Percentiles rank a stretch among this genome's conserved stretches.
Conservation (phyloP, 2,329 filamentous ascomycete genomes). For the Clarireedia monteithiana region DNA sequence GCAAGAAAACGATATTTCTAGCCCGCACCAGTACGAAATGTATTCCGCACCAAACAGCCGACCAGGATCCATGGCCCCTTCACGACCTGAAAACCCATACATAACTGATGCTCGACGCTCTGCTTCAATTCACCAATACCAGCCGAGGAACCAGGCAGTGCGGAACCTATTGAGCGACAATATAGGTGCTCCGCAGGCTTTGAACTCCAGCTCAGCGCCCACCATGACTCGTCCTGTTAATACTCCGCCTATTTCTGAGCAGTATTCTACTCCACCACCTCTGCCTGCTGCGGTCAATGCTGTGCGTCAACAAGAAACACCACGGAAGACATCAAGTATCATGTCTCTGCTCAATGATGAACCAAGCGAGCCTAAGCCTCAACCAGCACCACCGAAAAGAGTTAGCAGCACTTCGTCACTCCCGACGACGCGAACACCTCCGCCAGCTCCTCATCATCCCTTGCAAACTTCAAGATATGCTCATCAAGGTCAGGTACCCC, state of each 20-base stretch:
- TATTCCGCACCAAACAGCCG: constrained; percentile 22
- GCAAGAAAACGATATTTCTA: constrained; percentile 28
- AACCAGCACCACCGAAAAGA: constrained; percentile 17
- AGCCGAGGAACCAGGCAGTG: constrained; percentile 18
- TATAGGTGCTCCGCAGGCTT: constrained; percentile 13
- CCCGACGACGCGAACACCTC: constrained; percentile 20
- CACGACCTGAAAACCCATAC: constrained; percentile 19
- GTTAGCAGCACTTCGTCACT: constrained; percentile 20
- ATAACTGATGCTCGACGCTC: constrained; percentile 17
- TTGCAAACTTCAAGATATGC: constrained; percentile 31
- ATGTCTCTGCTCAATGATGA: constrained; percentile 54
- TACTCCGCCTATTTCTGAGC: constrained; percentile 21
- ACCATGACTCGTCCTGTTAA: constrained; percentile 21
- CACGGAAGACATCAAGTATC: constrained; percentile 55
- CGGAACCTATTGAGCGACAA: constrained; percentile 23
- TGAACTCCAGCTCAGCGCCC: constrained; percentile 23
- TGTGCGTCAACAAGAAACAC: constrained; percentile 34
- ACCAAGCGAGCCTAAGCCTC: constrained; percentile 36
- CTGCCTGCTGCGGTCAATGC: constrained; percentile 33
- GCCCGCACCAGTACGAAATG: constrained; percentile 29
- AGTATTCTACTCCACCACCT: constrained; percentile 18
- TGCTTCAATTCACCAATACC: constrained; percentile 15
- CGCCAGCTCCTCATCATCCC: constrained; percentile 24
- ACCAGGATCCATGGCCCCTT: constrained; percentile 15
- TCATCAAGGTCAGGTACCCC: constrained; percentile 18